Conservation (phyloP, 73 alveolate genomes). For the Stentor coeruleus region DNA sequence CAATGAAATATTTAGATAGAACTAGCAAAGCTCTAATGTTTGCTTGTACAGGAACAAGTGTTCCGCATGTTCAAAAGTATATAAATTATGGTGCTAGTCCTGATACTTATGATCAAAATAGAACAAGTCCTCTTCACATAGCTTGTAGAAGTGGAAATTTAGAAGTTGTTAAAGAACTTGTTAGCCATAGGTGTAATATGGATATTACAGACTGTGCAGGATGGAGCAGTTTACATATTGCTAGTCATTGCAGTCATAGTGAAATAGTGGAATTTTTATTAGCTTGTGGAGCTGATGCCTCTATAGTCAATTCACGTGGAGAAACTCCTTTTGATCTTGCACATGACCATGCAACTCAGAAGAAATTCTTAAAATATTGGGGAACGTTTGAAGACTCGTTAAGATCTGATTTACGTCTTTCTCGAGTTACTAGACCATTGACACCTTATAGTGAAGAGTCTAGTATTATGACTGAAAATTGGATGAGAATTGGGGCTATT, state of each 20-base stretch:
- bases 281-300: conserved; percentile 14
- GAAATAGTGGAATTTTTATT: conserved; percentile 16
- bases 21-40: background rate
- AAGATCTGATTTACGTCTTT: background rate
- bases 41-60: background rate
- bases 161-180: conserved; percentile 19
- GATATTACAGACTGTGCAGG: conserved; percentile 28
- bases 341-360: conserved; percentile 11
- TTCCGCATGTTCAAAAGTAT: background rate
- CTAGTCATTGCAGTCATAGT: background rate
- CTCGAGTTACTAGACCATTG: background rate
- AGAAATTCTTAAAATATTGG: conserved; percentile 2
- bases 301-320: background rate
- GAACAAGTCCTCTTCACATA: conserved; percentile 30
- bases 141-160: conserved; percentile 26
- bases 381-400: background rate
- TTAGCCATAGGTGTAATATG: background rate
- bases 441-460: conserved; percentile 7
- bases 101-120: conserved; percentile 28
- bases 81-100: conserved; percentile 26
- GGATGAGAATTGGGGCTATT: background rate
- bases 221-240: conserved; percentile 28
- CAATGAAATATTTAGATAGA: background rate
- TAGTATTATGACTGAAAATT: background rate
- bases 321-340: conserved; percentile 30